Conservation (phyloP, 1,139 yeast genomes). For the Candida sp. region DNA sequence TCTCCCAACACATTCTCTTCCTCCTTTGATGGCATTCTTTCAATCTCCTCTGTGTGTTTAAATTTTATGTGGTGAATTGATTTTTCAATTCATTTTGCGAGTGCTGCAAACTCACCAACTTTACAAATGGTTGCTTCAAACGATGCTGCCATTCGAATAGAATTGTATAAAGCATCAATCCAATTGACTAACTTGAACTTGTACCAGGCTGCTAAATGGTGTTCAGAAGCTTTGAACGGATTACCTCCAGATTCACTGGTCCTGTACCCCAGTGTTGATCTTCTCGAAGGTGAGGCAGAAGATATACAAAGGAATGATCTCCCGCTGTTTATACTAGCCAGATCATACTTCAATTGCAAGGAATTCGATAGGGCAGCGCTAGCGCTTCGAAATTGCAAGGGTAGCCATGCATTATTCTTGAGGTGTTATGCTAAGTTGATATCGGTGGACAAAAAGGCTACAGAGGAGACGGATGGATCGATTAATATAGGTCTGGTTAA, state of each 20-base stretch:
- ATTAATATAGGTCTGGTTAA: conserved; percentile 25
- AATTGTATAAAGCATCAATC: conserved; percentile 23
- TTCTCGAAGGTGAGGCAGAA: conserved; percentile 28
- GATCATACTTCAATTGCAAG: conserved; percentile 73
- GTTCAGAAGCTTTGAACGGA: conserved; percentile 70
- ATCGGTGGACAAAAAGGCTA: conserved; percentile 69
- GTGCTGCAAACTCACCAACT: not conserved
- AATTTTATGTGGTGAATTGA: not conserved
- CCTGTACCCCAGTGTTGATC: conserved; percentile 4
- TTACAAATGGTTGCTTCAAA: not conserved
- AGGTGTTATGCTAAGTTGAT: conserved; percentile 66
- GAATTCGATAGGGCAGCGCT: conserved; percentile 82
- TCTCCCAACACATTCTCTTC: not conserved
- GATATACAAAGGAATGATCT: conserved; percentile 20
- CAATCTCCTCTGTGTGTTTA: not conserved
- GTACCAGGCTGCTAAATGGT: conserved; percentile 77
- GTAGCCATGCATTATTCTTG: conserved; percentile 60
- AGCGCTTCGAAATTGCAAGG: conserved; percentile 48
- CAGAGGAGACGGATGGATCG: conserved; percentile 70
- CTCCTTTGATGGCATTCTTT: not conserved
- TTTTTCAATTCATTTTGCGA: not conserved
- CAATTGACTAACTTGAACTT: conserved; percentile 44
- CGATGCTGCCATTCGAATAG: conserved; percentile 14
- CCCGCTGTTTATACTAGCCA: conserved; percentile 52
- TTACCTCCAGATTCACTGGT: conserved; percentile 11